phyloP scores from a whole-genome alignment of 2,329 filamentous ascomycete species.

The Ascochyta fabae region DNA sequence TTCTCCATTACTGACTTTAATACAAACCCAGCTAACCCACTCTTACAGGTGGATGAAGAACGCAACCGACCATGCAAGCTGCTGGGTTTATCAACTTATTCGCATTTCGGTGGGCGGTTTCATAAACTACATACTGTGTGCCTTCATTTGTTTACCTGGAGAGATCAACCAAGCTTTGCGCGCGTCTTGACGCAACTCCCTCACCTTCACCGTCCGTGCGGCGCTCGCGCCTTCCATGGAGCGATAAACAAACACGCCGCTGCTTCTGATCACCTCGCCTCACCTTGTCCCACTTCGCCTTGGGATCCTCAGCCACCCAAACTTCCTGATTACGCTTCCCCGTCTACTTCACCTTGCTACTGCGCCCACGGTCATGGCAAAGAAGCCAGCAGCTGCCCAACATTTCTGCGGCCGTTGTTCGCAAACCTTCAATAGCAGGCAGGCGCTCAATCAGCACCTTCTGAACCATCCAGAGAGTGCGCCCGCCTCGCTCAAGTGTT shows the following conservation, averaged over 20 bases:
- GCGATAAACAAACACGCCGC: not conserved
- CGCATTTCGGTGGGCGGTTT: too few relatives aligned
- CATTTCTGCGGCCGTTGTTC: constrained; percentile 29
- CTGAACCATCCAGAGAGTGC: constrained; percentile 17
- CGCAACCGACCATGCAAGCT: too few relatives aligned
- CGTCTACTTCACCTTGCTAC: not conserved
- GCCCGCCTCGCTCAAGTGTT: constrained; percentile 12
- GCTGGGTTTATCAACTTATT: too few relatives aligned
- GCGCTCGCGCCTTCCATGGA: not conserved
- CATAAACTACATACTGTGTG: too few relatives aligned
- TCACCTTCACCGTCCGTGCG: not conserved
- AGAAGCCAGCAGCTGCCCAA: not conserved
- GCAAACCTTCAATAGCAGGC: constrained; percentile 22
- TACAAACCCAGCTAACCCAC: too few relatives aligned
- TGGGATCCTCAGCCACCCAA: not conserved
- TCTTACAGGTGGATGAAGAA: too few relatives aligned
- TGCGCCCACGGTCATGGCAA: not conserved
- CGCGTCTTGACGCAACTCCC: not conserved
- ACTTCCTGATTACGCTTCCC: not conserved
- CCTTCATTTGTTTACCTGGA: not conserved
- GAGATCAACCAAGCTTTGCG: not conserved
- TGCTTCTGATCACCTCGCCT: not conserved
- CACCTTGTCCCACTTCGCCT: not conserved
- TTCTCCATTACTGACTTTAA: too few relatives aligned
- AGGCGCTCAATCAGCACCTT: constrained; percentile 22